phyloP scores from a whole-genome alignment of 2,329 filamentous ascomycete genomes.

The Penicillium sp. region DNA sequence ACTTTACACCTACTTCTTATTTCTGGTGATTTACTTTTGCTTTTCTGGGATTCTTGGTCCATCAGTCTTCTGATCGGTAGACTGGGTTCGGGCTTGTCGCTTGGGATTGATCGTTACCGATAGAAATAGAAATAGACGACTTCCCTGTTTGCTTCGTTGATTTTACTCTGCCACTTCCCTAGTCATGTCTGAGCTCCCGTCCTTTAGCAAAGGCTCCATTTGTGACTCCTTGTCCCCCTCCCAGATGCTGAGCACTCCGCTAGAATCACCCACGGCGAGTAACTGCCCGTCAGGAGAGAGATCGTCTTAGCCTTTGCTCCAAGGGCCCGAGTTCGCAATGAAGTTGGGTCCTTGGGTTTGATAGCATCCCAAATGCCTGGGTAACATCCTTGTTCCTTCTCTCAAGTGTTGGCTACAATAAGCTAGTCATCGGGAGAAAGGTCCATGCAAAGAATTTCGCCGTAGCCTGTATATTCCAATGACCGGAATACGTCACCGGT shows the following conservation, averaged over 20 bases:
- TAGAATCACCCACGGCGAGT: not conserved
- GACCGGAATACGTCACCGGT: not conserved
- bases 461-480: not conserved
- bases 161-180: too few species aligned
- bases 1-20: slow-evolving; percentile 4
- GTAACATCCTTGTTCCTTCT: not conserved
- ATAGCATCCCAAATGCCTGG: not conserved
- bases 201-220: not conserved
- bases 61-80: slow-evolving; percentile 4
- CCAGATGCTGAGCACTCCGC: not conserved
- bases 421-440: not conserved
- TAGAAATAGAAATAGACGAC: slow-evolving; percentile 25
- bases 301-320: not conserved
- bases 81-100: slow-evolving; percentile 6
- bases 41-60: slow-evolving; percentile 8
- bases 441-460: not conserved
- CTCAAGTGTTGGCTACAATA: not conserved
- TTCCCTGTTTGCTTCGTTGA: not conserved
- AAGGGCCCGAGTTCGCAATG: not conserved
- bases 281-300: not conserved
- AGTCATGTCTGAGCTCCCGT: too few species aligned
- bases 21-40: slow-evolving; percentile 10
- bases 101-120: slow-evolving; percentile 12
- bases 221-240: not conserved
- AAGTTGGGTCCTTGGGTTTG: not conserved